Evolutionary conservation across 2,329 filamentous ascomycete species (phyloP).

Genomic region (Claviceps sp.): DNA sequence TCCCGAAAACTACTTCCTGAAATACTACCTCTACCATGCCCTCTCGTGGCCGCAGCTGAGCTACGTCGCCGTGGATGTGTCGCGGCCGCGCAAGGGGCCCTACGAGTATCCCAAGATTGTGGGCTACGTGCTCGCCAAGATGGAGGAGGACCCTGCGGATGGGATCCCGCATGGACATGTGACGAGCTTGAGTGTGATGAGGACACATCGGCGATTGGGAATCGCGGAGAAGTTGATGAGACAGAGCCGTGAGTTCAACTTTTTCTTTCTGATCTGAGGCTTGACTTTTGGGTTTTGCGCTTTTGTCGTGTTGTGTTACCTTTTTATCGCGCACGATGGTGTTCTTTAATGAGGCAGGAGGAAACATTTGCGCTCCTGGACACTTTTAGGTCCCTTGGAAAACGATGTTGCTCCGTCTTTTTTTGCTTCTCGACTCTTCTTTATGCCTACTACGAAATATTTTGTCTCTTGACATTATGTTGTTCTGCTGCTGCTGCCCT

Average conservation of each 20-base stretch:
- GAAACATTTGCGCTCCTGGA: no score
- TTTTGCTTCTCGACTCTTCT: not conserved
- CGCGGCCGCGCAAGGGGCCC: slow-evolving; percentile 59
- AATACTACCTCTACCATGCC: slow-evolving; percentile 99
- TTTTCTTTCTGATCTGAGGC: not conserved
- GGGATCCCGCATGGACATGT: slow-evolving; percentile 92
- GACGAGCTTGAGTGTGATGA: slow-evolving; percentile 88
- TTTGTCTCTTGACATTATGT: no score
- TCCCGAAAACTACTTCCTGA: slow-evolving; percentile 99
- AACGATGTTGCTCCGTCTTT: not conserved
- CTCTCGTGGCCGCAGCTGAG: slow-evolving; percentile 95
- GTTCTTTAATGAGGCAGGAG: no score
- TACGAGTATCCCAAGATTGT: slow-evolving; percentile 95
- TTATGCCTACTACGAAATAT: not conserved
- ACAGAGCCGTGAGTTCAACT: slow-evolving; percentile 67
- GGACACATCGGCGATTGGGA: slow-evolving; percentile 79
- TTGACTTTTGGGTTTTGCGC: no score
- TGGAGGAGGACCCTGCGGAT: slow-evolving; percentile 94
- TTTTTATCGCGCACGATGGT: not conserved
- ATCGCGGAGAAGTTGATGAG: slow-evolving; percentile 97
- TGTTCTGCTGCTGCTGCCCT: no score
- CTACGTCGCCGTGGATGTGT: slow-evolving; percentile 90
- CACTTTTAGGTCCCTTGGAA: no score
- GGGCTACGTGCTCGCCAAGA: slow-evolving; percentile 98
- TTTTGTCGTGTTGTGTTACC: not conserved